Evolutionary conservation across 2,329 filamentous ascomycete species (phyloP).

Genomic region (Cladosporium sp.): DNA sequence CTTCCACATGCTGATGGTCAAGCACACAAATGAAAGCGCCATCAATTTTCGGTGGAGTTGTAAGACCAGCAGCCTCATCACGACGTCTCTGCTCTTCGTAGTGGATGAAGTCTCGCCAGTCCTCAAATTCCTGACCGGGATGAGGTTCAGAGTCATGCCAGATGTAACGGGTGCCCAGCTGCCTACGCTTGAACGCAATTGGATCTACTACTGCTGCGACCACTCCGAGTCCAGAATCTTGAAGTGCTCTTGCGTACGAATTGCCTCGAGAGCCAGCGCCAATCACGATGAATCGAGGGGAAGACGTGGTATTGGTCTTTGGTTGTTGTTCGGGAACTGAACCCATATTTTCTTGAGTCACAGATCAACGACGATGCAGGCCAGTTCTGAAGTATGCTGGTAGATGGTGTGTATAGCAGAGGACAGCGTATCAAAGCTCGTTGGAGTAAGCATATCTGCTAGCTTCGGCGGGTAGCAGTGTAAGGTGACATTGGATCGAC

Average conservation of each 20-base stretch:
- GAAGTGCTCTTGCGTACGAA: constrained; percentile 67
- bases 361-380: too few relatives aligned
- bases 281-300: constrained; percentile 65
- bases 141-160: constrained; percentile 56
- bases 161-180: constrained; percentile 68
- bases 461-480: not conserved
- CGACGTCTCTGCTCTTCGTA: constrained; percentile 64
- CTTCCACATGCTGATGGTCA: constrained; percentile 83
- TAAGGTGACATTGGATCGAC: too few relatives aligned
- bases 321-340: not conserved
- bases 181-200: constrained; percentile 67
- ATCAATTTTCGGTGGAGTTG: constrained; percentile 42
- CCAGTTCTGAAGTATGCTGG: not conserved
- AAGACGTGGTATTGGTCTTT: not conserved
- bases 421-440: not conserved
- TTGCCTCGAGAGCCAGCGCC: constrained; percentile 77
- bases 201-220: constrained; percentile 81
- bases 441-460: not conserved
- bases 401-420: not conserved
- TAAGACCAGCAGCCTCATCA: constrained; percentile 45
- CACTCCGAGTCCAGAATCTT: constrained; percentile 60
- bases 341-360: not conserved
- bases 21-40: constrained; percentile 69
- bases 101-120: constrained; percentile 71
- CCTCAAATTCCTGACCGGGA: constrained; percentile 57